Conservation (phyloP, 345 rosid species). For the Stellera chamaejasme region DNA sequence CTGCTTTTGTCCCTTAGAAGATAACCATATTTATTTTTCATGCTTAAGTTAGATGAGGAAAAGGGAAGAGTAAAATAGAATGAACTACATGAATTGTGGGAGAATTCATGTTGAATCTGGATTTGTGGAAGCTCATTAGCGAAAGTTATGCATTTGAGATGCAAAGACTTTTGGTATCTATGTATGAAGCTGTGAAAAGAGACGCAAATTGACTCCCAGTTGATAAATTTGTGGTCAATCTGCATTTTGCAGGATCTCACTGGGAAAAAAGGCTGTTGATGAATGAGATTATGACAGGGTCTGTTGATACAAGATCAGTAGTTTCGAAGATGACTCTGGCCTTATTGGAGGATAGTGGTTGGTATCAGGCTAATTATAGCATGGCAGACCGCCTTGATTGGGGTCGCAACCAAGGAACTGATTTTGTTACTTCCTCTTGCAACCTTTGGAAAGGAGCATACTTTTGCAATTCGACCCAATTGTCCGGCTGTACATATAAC, state of each 20-base stretch:
- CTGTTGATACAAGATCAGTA: constrained; percentile 95
- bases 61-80: no score
- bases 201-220: no score
- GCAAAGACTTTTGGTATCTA: no score
- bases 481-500: constrained; percentile 97
- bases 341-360: constrained; percentile 94
- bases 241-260: constrained; percentile 62
- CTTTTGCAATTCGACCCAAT: constrained; percentile 83
- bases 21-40: no score
- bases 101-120: no score
- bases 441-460: constrained; percentile 97
- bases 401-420: constrained; percentile 96
- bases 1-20: not conserved
- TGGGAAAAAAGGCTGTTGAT: constrained; percentile 98
- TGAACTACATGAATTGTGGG: no score
- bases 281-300: constrained; percentile 99
- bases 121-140: not conserved
- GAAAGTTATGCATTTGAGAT: no score
- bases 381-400: constrained; percentile 97
- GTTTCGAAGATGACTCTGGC: constrained; percentile 99
- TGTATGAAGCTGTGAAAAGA: no score
- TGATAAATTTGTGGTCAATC: no score
- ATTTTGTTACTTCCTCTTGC: constrained; percentile 85
- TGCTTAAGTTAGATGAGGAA: no score
- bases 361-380: constrained; percentile 97